phyloP scores from a whole-genome alignment of 2,329 filamentous ascomycete species.

The Botrytis pseudocinerea region DNA sequence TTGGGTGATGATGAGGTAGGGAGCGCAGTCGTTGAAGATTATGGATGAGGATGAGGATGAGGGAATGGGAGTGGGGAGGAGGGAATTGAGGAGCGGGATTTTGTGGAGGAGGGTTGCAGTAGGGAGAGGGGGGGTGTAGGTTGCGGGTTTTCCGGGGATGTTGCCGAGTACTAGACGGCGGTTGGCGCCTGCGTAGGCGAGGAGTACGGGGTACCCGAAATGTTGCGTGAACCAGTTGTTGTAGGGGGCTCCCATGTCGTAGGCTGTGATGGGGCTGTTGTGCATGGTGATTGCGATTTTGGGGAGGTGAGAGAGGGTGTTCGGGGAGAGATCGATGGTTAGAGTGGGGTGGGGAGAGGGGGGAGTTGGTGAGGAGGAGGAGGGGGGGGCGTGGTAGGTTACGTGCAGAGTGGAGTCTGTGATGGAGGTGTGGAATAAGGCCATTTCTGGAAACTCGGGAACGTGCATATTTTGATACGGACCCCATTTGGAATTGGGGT shows the following conservation, averaged over 20 bases:
- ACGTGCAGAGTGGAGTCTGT: slow-evolving; percentile 45
- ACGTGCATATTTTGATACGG: slow-evolving; percentile 61
- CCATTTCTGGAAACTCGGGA: slow-evolving; percentile 56
- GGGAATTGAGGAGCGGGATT: slow-evolving; percentile 31
- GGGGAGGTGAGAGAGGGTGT: slow-evolving; percentile 46
- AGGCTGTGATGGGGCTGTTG: slow-evolving; percentile 57
- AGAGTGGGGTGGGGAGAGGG: slow-evolving; percentile 41
- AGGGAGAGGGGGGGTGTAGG: slow-evolving; percentile 24
- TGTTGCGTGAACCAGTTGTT: slow-evolving; percentile 67
- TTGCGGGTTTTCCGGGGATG: slow-evolving; percentile 30
- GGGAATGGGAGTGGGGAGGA: slow-evolving; percentile 27
- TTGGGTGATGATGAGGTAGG: slow-evolving; percentile 70
- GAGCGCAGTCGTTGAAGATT: slow-evolving; percentile 73
- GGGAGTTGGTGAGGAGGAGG: background rate
- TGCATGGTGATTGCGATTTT: slow-evolving; percentile 59
- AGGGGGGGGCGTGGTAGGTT: slow-evolving; percentile 42
- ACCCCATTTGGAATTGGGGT: slow-evolving; percentile 36
- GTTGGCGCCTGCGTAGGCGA: slow-evolving; percentile 66
- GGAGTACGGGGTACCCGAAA: slow-evolving; percentile 60
- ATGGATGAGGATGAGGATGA: slow-evolving; percentile 42
- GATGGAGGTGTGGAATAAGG: slow-evolving; percentile 64
- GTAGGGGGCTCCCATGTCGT: slow-evolving; percentile 61
- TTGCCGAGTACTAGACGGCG: slow-evolving; percentile 60
- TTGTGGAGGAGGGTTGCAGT: slow-evolving; percentile 28
- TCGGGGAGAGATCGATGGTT: slow-evolving; percentile 58